These are phyloP conservation scores for Pleurotus cornucopiae DNA, from an alignment of 768 basidiomycete genomes.

Conservation along the genomic window DNA sequence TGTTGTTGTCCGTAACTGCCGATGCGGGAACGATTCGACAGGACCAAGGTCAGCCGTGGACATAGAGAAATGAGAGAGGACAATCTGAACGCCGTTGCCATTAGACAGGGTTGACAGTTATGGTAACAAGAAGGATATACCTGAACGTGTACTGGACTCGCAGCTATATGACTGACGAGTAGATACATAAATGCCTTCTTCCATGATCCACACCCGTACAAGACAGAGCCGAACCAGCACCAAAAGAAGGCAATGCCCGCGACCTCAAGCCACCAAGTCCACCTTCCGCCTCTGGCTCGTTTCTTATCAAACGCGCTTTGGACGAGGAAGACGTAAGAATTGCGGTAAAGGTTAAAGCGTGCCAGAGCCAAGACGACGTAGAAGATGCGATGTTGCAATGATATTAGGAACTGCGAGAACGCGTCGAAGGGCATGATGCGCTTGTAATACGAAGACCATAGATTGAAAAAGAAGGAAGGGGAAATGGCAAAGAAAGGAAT, in stretches of 20 bases:
- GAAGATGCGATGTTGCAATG: conserved; percentile 88
- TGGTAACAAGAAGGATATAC: conserved; percentile 35
- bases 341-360: conserved; percentile 91
- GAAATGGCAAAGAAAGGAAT: conserved; percentile 95
- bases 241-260: conserved; percentile 78
- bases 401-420: conserved; percentile 59
- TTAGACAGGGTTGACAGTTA: background rate
- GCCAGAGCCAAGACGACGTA: conserved; percentile 88
- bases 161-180: conserved; percentile 77
- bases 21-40: conserved; percentile 85
- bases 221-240: conserved; percentile 76
- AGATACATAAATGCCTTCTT: conserved; percentile 67
- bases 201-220: conserved; percentile 72
- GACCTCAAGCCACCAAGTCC: conserved; percentile 79
- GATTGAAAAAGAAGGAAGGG: conserved; percentile 74
- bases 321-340: conserved; percentile 76
- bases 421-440: conserved; percentile 77
- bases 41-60: conserved; percentile 91
- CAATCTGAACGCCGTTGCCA: conserved; percentile 52
- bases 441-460: conserved; percentile 96
- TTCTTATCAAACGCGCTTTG: conserved; percentile 60
- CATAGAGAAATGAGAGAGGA: conserved; percentile 95
- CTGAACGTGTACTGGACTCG: conserved; percentile 94
- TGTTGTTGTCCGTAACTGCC: conserved; percentile 95
- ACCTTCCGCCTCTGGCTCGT: conserved; percentile 64